Conservation (phyloP, 257 asterid species). For the Coffea eugenioides region DNA sequence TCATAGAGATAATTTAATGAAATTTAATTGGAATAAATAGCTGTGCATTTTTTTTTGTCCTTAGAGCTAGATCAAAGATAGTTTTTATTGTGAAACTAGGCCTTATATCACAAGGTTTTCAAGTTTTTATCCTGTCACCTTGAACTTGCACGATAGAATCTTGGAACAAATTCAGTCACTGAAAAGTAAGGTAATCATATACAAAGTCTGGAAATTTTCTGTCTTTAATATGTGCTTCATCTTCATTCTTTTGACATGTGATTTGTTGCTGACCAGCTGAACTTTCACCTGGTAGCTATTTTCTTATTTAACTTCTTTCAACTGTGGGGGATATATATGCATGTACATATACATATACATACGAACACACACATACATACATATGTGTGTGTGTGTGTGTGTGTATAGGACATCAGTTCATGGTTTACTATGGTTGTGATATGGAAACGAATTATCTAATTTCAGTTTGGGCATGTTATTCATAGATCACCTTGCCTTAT, state of each 20-base stretch:
- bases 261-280: background rate
- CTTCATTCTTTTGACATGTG: background rate
- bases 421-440: no score
- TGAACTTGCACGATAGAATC: background rate
- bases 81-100: background rate
- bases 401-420: background rate
- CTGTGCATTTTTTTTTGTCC: no score
- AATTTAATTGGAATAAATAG: background rate
- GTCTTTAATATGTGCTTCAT: no score
- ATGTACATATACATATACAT: no score
- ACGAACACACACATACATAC: no score
- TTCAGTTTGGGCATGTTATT: slow-evolving; percentile 1
- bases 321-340: no score
- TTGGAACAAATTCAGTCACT: background rate
- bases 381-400: no score
- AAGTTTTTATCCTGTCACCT: background rate
- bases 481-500: slow-evolving; percentile 86
- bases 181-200: background rate
- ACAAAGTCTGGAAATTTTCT: background rate
- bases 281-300: background rate
- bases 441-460: background rate
- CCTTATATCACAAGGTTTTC: background rate
- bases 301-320: background rate
- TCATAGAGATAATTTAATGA: background rate
- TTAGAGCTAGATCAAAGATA: background rate